Conservation (phyloP, 257 asterid species). For the Solanum stenotomum region DNA sequence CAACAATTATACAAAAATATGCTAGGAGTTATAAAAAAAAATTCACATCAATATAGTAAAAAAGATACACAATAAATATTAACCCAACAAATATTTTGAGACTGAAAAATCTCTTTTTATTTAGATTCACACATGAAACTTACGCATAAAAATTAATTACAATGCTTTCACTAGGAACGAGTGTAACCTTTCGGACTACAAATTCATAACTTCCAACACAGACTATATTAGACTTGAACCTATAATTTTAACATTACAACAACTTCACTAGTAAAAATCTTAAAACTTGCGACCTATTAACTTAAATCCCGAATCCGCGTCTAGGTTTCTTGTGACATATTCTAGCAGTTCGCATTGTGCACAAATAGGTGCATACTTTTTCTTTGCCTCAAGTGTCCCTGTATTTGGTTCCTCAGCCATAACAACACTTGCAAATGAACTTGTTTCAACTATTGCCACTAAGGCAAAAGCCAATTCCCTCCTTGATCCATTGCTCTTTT, state of each 20-base stretch:
- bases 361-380: conserved; percentile 68
- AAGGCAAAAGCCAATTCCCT: conserved; percentile 54
- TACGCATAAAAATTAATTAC: not conserved
- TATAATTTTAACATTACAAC: not conserved
- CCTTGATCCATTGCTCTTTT: conserved; percentile 29
- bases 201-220: not conserved
- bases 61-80: too few relatives aligned
- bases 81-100: too few relatives aligned
- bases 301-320: not conserved
- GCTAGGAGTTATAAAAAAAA: not conserved
- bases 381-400: conserved; percentile 44
- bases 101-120: not conserved
- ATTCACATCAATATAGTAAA: not conserved
- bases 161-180: not conserved
- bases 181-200: not conserved
- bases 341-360: conserved; percentile 66
- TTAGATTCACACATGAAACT: too few relatives aligned
- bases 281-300: rapidly evolving
- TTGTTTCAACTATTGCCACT: conserved; percentile 37
- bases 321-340: conserved; percentile 25
- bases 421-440: conserved; percentile 37
- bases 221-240: not conserved
- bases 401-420: conserved; percentile 58
- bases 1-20: too few relatives aligned
- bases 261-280: not conserved